Evolutionary conservation across 2,329 filamentous ascomycete genomes (phyloP).

Genomic region (Sporothrix globosa): DNA sequence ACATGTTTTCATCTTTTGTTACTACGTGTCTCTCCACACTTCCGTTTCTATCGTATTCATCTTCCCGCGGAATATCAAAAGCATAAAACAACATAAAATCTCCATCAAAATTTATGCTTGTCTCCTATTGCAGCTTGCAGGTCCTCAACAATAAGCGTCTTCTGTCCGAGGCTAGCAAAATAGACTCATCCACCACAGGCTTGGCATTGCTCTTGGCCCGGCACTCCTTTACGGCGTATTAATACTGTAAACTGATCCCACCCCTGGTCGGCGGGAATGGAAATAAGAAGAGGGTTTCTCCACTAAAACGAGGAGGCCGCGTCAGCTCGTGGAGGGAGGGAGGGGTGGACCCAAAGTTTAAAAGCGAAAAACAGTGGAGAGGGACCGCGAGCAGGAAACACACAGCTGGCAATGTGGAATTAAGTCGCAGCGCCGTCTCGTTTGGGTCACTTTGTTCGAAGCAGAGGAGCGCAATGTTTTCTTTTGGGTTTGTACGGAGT

Average conservation of each 20-base stretch:
- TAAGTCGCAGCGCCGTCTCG: background rate
- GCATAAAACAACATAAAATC: too few relatives aligned
- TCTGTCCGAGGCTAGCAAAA: slow-evolving; percentile 28
- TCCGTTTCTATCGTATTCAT: too few relatives aligned
- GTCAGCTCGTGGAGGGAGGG: slow-evolving; percentile 35
- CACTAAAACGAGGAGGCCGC: slow-evolving; percentile 35
- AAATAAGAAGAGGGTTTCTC: slow-evolving; percentile 19
- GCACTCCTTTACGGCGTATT: background rate
- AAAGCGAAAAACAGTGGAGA: slow-evolving; percentile 18
- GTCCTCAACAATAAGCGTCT: slow-evolving; percentile 17
- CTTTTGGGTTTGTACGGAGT: background rate
- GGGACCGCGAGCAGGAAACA: background rate
- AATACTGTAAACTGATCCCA: background rate
- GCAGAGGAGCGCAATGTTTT: slow-evolving; percentile 5
- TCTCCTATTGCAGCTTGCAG: too few relatives aligned
- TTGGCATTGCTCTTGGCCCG: slow-evolving; percentile 31
- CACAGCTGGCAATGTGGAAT: background rate
- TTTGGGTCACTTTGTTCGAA: slow-evolving; percentile 9
- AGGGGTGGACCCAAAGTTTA: slow-evolving; percentile 27
- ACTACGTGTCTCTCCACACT: background rate
- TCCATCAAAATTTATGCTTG: too few relatives aligned
- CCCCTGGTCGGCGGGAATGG: slow-evolving; percentile 25
- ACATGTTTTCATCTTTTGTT: background rate
- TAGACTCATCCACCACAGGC: slow-evolving; percentile 33
- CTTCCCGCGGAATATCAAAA: too few relatives aligned